phyloP scores from a whole-genome alignment of 2,329 filamentous ascomycete genomes.

The Colletotrichum aenigma region DNA sequence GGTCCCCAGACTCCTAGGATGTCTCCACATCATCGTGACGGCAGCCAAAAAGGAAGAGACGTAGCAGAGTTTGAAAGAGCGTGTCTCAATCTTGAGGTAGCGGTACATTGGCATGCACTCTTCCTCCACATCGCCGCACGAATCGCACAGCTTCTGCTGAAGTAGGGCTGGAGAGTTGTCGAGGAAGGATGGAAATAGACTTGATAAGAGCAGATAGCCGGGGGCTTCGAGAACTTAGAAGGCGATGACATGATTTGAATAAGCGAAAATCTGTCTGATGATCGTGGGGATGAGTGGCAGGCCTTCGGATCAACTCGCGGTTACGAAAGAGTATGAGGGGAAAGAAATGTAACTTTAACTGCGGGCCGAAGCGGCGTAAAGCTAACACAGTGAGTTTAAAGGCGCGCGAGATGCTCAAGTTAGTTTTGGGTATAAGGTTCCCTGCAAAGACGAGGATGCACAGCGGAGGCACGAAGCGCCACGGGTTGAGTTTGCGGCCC shows the following conservation, averaged over 20 bases:
- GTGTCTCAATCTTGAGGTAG: neutral
- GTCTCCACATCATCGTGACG: neutral
- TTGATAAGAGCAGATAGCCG: neutral
- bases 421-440: neutral
- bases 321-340: no score
- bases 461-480: neutral
- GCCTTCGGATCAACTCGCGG: neutral
- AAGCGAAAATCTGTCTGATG: neutral
- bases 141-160: neutral
- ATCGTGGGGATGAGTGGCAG: neutral
- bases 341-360: neutral
- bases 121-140: neutral
- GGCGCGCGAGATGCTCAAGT: neutral
- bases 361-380: neutral
- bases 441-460: neutral
- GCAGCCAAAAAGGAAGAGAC: neutral
- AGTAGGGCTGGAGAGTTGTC: neutral
- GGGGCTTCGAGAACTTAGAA: neutral
- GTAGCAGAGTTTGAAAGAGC: neutral
- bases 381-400: neutral
- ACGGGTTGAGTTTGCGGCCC: neutral
- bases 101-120: neutral
- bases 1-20: neutral
- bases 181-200: neutral
- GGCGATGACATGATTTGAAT: neutral